Percentiles rank a stretch among this genome's conserved stretches.
Evolutionary conservation across 202 grass and related monocot species (phyloP).

Genomic region (Musa balbisiana): DNA sequence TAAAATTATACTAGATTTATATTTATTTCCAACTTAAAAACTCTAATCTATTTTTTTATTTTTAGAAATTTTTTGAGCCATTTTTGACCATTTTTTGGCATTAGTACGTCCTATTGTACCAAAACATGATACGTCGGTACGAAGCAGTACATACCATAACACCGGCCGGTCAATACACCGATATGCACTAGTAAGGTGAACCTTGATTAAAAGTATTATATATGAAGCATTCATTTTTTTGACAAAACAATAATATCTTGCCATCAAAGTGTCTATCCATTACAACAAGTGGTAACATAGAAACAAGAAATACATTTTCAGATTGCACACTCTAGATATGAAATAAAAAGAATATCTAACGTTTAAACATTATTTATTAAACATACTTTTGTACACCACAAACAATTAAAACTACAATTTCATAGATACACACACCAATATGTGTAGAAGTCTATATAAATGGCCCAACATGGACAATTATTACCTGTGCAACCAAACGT

Average conservation of each 20-base stretch:
- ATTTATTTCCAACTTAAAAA: too few species aligned
- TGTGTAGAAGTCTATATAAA: not conserved
- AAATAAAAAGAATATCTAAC: not conserved
- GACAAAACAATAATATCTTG: not conserved
- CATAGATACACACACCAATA: not conserved
- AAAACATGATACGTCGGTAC: too few species aligned
- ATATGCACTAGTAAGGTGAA: too few species aligned
- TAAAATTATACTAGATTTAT: too few species aligned
- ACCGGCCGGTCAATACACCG: too few species aligned
- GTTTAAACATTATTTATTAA: not conserved
- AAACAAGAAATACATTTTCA: not conserved
- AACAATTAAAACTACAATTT: not conserved
- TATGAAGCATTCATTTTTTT: not conserved
- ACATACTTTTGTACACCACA: not conserved
- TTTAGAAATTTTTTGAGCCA: too few species aligned
- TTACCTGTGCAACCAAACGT: constrained; percentile 82
- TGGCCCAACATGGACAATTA: not conserved
- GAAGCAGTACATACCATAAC: too few species aligned
- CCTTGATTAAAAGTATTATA: too few species aligned
- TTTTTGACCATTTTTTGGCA: too few species aligned
- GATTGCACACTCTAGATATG: not conserved
- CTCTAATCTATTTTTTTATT: too few species aligned
- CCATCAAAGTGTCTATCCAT: not conserved
- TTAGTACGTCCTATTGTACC: too few species aligned
- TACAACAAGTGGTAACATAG: not conserved